Evolutionary conservation across 2,329 filamentous ascomycete species (phyloP), one percentile per base, ranked within the genome.

Genomic region (Diaporthe velutina): DNA sequence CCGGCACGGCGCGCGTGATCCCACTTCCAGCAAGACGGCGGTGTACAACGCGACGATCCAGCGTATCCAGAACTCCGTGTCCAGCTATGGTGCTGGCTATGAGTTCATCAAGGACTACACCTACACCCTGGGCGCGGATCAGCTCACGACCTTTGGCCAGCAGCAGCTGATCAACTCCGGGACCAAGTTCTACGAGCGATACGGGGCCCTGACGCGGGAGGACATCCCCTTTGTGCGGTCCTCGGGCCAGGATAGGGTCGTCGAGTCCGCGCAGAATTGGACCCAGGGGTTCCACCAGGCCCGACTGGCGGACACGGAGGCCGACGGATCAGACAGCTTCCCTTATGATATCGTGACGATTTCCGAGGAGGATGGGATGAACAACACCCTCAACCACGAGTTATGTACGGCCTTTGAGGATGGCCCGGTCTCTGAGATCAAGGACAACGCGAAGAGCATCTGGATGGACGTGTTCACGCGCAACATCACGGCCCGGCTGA

Each of bases 1-100:
- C 30, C 92, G 96, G 3, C 96, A 98, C 81, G 96, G 95, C 64
- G 94, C 94, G 50, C 90, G 96, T 70, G 93, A 95, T 81, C 96
- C 96, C 1, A 98, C 95, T 0, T 80, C 85, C 15, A 85, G 86
- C 77, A 97, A 96, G 85, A 90, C 92, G 0, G 81, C 82, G 15
- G 80, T 83, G 9, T 98, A 98, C 84, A 88, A 86, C 52, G 83
- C 85, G 7, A 88, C 94, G 12, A 86, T 98, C 71, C 81, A 88
- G 38, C 89, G 89, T 64, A 93, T 98, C 76, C 91, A 96, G 75
- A 82, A 81, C 58, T 81, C 79, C 50, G 86, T 86, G 13, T 88
- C 86, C 2, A 84, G 86, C 28, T 96, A 94, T 80, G 88, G 88
- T 10, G 86, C 86, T 45, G 88, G 89, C 35, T 95, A 91, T 79